Evolutionary conservation across 306 rosid genomes (phyloP), one percentile per base, ranked within the genome.

Genomic region (Alnus rubra): DNA sequence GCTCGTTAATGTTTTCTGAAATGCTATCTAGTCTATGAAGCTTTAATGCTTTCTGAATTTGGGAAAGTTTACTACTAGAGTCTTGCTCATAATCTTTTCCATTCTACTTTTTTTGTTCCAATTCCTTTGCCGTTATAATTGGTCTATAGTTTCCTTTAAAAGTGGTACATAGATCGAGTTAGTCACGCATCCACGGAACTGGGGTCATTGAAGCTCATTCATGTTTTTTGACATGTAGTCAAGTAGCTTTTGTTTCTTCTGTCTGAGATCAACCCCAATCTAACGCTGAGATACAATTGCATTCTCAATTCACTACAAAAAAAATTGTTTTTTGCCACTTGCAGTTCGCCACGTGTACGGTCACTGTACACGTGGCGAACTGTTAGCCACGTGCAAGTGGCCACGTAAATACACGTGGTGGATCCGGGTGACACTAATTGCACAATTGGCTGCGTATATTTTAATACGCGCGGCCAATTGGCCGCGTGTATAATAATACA

Each of bases 201-300:
- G 1, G 15, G 39, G 69, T 63, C 42, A 63, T 33, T 31, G 69
- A 63, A 13, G 69, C 4, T 68, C 30, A 18, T 68, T 59, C 65
- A 18, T 9, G 18, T 18, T 68, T 44, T n/a, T 42, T 42, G 30
- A 39, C 28, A 9, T 4, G 50, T 68, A 64, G 31, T 16, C 15
- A 39, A 68, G 72, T 42, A 68, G 72, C 72, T 68, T 68, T 68
- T n/a, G 72, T 68, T 68, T 67, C 69, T 63, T 68, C 72, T 68
- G 33, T 31, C 69, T 9, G 3, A 0, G 28, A 42, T 42, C 14
- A 49, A 9, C 49, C 31, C 51, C 28, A n/a, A 37, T 42, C 18
- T 31, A 31, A n/a, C n/a, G n/a, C n/a, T n/a, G n/a, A n/a, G n/a
- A n/a, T n/a, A n/a, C n/a, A n/a, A n/a, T n/a, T n/a, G n/a, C n/a